Conservation (phyloP, 306 rosid species). For the Rubus parviflorus region DNA sequence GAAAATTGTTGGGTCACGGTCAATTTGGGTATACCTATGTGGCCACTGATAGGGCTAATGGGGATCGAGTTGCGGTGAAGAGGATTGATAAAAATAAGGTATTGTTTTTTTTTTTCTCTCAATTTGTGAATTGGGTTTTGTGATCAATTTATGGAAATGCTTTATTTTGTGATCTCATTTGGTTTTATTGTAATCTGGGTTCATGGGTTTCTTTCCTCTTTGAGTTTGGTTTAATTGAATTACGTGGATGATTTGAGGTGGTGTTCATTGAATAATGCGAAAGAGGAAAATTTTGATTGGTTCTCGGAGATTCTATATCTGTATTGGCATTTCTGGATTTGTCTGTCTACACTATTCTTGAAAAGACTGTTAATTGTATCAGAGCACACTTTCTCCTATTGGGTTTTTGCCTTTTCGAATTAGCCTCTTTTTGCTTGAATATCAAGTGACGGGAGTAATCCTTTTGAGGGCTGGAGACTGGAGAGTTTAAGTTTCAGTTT, state of each 20-base stretch:
- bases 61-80: constrained; percentile 97
- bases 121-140: background rate
- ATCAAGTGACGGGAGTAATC: constrained; percentile 9
- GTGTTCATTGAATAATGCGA: constrained; percentile 28
- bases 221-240: background rate
- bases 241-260: constrained; percentile 5
- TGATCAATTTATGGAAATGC: constrained; percentile 7
- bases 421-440: constrained; percentile 16
- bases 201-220: background rate
- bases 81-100: constrained; percentile 92
- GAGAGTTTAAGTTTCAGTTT: background rate
- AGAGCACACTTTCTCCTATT: constrained; percentile 18
- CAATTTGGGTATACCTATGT: constrained; percentile 97
- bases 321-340: constrained; percentile 2
- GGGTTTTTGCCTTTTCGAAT: constrained; percentile 16
- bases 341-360: background rate
- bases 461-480: background rate
- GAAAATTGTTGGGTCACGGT: constrained; percentile 92
- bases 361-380: constrained; percentile 20
- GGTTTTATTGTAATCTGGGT: constrained; percentile 5
- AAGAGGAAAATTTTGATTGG: constrained; percentile 14
- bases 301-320: constrained; percentile 19
- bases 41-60: constrained; percentile 68
- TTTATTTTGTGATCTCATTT: constrained; percentile 8
- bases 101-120: constrained; percentile 3